These are phyloP conservation scores for Podaxis sp. DNA, from an alignment of 768 basidiomycete species.

Conservation along the genomic window DNA sequence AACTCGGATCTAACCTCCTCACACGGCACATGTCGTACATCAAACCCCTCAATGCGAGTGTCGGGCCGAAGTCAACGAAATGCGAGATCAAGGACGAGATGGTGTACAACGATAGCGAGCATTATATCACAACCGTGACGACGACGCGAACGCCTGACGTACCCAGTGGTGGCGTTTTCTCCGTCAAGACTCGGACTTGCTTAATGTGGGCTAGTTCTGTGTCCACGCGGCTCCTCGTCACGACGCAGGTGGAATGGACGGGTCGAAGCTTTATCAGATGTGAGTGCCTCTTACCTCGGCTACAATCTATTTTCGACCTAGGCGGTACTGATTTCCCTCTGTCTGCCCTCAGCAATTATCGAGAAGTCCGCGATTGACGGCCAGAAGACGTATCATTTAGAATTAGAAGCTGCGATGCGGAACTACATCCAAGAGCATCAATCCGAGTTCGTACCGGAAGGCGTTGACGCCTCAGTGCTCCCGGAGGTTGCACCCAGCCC, in stretches of 20 bases:
- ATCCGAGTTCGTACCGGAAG: slow-evolving; percentile 85
- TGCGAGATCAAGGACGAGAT: slow-evolving; percentile 93
- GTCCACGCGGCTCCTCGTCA: slow-evolving; percentile 77
- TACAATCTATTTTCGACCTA: neutral
- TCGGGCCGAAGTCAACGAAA: slow-evolving; percentile 94
- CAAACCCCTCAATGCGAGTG: slow-evolving; percentile 81
- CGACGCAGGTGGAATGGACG: slow-evolving; percentile 93
- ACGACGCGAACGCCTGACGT: slow-evolving; percentile 94
- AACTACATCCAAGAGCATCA: slow-evolving; percentile 86
- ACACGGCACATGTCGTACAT: slow-evolving; percentile 94
- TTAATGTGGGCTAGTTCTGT: slow-evolving; percentile 88
- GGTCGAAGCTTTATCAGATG: slow-evolving; percentile 96
- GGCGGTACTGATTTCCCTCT: neutral
- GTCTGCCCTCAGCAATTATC: slow-evolving; percentile 67
- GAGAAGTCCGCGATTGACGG: slow-evolving; percentile 90
- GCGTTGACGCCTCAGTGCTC: slow-evolving; percentile 57
- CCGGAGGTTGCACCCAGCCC: slow-evolving; percentile 9
- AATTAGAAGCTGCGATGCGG: slow-evolving; percentile 82
- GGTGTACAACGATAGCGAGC: slow-evolving; percentile 74
- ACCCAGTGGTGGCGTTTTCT: slow-evolving; percentile 88
- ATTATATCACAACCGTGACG: slow-evolving; percentile 78
- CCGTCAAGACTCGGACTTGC: slow-evolving; percentile 92
- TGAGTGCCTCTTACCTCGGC: slow-evolving; percentile 22
- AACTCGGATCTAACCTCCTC: slow-evolving; percentile 61
- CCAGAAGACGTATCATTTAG: slow-evolving; percentile 81